phyloP scores from a whole-genome alignment of 148 eudicot species.

The Hydrangea macrophylla region DNA sequence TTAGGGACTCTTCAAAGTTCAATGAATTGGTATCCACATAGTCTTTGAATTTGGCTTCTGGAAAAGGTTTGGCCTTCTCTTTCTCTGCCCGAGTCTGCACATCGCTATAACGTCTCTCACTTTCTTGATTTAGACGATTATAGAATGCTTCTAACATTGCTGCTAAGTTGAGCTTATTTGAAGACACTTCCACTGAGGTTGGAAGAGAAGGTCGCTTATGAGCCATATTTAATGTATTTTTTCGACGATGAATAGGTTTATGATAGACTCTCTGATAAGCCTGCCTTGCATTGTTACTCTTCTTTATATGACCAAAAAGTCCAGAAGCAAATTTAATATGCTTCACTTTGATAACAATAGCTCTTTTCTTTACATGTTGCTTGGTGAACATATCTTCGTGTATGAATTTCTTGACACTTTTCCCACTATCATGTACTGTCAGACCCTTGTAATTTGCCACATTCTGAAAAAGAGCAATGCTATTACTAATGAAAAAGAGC shows the following conservation, averaged over 20 bases:
- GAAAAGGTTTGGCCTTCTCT: conserved; percentile 5
- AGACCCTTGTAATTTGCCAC: not conserved
- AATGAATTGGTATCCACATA: not conserved
- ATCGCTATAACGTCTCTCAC: conserved; percentile 1
- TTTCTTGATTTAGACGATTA: conserved; percentile 10
- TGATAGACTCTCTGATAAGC: not conserved
- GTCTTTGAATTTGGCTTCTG: conserved; percentile 8
- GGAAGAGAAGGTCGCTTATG: not conserved
- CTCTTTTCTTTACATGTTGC: not conserved
- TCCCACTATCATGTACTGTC: not conserved
- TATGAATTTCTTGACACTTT: conserved; percentile 11
- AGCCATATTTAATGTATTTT: not conserved
- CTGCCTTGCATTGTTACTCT: not conserved
- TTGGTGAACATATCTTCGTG: conserved; percentile 8
- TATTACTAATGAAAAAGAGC: not conserved
- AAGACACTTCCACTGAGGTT: conserved; percentile 6
- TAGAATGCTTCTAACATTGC: conserved; percentile 11
- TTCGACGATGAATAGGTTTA: not conserved
- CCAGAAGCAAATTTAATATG: not conserved
- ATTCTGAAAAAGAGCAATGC: conserved; percentile 14
- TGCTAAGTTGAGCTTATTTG: conserved; percentile 14
- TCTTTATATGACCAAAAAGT: conserved; percentile 2
- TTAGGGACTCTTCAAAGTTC: conserved; percentile 6
- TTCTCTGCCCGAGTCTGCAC: conserved; percentile 22
- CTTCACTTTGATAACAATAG: not conserved